Evolutionary conservation across 495 filamentous ascomycete species (phyloP).

Genomic region (Aspergillus mulundensis): DNA sequence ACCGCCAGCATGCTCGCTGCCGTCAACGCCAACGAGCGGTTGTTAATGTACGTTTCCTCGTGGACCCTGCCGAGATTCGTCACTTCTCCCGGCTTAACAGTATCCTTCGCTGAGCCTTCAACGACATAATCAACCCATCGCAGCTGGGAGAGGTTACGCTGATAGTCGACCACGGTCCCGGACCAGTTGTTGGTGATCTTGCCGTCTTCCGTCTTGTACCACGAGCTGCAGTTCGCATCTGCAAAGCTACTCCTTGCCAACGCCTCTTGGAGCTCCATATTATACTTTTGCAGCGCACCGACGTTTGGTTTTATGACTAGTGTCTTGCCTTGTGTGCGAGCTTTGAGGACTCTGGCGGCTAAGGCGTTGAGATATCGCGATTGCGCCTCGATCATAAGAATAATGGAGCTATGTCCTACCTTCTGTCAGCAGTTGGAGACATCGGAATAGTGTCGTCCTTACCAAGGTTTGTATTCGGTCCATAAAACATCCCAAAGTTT

Average conservation of each 20-base stretch:
- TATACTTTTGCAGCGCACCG: constrained; percentile 36
- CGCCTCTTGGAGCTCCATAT: constrained; percentile 41
- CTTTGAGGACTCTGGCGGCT: constrained; percentile 35
- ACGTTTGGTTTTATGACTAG: constrained; percentile 37
- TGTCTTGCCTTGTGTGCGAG: constrained; percentile 30
- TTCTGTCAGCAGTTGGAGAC: not conserved
- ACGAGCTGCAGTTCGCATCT: constrained; percentile 50
- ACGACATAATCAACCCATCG: constrained; percentile 47
- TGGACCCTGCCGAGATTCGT: constrained; percentile 37
- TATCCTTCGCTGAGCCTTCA: constrained; percentile 31
- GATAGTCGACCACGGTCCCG: constrained; percentile 48
- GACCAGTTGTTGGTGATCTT: constrained; percentile 56
- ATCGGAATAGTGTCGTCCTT: constrained; percentile 4
- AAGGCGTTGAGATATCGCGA: constrained; percentile 48
- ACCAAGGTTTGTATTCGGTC: constrained; percentile 55
- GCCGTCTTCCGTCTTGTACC: constrained; percentile 54
- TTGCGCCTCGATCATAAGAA: constrained; percentile 60
- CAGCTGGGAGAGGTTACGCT: constrained; percentile 38
- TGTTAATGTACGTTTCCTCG: constrained; percentile 11
- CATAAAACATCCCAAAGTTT: constrained; percentile 57
- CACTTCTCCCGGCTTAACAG: constrained; percentile 28
- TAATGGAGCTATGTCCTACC: constrained; percentile 49
- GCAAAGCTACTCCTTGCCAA: constrained; percentile 46
- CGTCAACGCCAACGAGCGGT: constrained; percentile 3
- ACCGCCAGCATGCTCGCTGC: constrained; percentile 2